Conservation (phyloP, 2,329 filamentous ascomycete species). For the Venturia carpophila region DNA sequence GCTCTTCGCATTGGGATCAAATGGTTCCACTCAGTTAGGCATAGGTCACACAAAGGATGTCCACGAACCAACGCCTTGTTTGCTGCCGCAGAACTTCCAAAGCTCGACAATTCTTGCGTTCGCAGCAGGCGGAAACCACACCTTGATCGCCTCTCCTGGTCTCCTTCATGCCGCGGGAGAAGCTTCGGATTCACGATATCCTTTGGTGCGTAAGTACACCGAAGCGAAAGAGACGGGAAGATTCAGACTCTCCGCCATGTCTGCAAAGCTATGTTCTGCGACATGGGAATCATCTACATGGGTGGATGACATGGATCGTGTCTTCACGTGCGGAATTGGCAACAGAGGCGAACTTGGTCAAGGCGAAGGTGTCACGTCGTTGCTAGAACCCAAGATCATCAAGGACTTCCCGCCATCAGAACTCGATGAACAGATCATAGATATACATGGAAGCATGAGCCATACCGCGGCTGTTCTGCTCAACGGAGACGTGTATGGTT, state of each 20-base stretch:
- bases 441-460: slow-evolving; percentile 65
- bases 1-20: slow-evolving; percentile 45
- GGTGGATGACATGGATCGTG: slow-evolving; percentile 43
- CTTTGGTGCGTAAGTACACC: background rate
- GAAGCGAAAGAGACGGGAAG: background rate
- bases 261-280: slow-evolving; percentile 46
- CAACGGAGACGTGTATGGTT: slow-evolving; percentile 74
- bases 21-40: slow-evolving; percentile 46
- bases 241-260: slow-evolving; percentile 12
- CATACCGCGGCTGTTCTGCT: slow-evolving; percentile 68
- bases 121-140: slow-evolving; percentile 76
- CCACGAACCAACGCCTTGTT: slow-evolving; percentile 25
- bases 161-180: slow-evolving; percentile 22
- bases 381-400: slow-evolving; percentile 40
- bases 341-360: slow-evolving; percentile 66
- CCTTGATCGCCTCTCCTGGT: slow-evolving; percentile 45
- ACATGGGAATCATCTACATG: slow-evolving; percentile 72
- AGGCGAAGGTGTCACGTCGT: slow-evolving; percentile 33
- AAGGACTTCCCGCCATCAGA: slow-evolving; percentile 56
- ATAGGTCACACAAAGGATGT: slow-evolving; percentile 38
- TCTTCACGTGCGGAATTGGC: slow-evolving; percentile 60
- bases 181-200: slow-evolving; percentile 10
- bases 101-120: slow-evolving; percentile 28
- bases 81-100: slow-evolving; percentile 12
- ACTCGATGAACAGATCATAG: slow-evolving; percentile 32